phyloP scores from a whole-genome alignment of 2,329 filamentous ascomycete species.

The Colletotrichum siamense region DNA sequence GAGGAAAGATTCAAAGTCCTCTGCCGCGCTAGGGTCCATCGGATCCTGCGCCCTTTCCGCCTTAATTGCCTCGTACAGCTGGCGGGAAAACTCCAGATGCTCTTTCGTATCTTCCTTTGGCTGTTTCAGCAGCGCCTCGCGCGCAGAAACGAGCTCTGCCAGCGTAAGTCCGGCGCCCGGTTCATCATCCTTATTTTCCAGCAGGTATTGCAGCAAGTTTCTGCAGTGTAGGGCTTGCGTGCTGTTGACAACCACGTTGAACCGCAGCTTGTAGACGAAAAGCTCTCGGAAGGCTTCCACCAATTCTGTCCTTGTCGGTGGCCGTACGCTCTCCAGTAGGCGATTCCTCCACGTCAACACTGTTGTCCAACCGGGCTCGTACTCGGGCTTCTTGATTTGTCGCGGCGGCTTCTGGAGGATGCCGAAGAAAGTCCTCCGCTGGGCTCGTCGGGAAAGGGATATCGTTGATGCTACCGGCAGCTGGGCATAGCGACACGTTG shows the following conservation, averaged over 20 bases:
- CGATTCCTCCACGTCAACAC: conserved; percentile 73
- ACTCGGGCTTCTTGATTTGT: conserved; percentile 64
- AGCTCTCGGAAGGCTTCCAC: conserved; percentile 69
- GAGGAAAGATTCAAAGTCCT: conserved; percentile 50
- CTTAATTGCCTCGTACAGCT: conserved; percentile 42
- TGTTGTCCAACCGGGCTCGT: conserved; percentile 74
- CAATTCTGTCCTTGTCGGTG: conserved; percentile 68
- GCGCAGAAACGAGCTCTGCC: conserved; percentile 49
- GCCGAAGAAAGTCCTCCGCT: conserved; percentile 60
- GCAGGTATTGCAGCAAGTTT: conserved; percentile 67
- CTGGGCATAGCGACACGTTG: conserved; percentile 27
- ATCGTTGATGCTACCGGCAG: conserved; percentile 25
- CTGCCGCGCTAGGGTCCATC: conserved; percentile 8
- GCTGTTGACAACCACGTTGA: conserved; percentile 60
- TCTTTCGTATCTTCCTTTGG: conserved; percentile 48
- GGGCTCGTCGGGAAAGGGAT: conserved; percentile 25
- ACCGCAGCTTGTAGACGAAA: conserved; percentile 60
- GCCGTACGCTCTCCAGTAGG: conserved; percentile 66
- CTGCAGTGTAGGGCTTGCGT: conserved; percentile 66
- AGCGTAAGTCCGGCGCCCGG: conserved; percentile 37
- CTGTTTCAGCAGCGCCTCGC: conserved; percentile 46
- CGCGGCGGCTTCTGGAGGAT: conserved; percentile 66
- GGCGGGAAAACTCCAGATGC: conserved; percentile 53
- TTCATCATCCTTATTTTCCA: conserved; percentile 38
- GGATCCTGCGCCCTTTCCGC: conserved; percentile 18